A percentile compares a stretch with the other conserved stretches of the same genome.
phyloP scores from a whole-genome alignment of 2,329 filamentous ascomycete species.

The Monosporascus sp. region DNA sequence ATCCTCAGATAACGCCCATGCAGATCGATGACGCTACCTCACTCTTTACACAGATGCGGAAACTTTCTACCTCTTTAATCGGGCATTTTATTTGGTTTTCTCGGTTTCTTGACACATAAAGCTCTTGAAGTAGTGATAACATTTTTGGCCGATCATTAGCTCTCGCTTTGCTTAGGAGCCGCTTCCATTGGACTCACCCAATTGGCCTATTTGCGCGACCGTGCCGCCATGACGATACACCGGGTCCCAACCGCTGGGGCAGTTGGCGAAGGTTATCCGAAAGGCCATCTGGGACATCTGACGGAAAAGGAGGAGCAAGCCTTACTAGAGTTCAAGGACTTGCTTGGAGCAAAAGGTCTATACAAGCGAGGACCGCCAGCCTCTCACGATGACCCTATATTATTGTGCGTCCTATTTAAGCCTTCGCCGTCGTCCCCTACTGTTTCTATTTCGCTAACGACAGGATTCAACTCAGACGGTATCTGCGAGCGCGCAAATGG shows the following conservation, averaged over 20 bases:
- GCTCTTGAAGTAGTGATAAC: no score
- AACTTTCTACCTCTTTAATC: no score
- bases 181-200: not conserved
- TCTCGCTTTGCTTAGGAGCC: no score
- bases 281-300: slow-evolving; percentile 78
- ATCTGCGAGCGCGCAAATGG: slow-evolving; percentile 80
- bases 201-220: not conserved
- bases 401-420: slow-evolving; percentile 53
- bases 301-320: slow-evolving; percentile 62
- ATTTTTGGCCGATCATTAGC: no score
- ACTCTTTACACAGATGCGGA: no score
- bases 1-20: no score
- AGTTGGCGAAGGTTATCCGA: slow-evolving; percentile 53
- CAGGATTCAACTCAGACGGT: slow-evolving; percentile 54
- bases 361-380: slow-evolving; percentile 52
- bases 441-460: slow-evolving; percentile 6
- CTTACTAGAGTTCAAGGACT: slow-evolving; percentile 66
- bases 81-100: no score
- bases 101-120: no score
- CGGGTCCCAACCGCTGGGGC: slow-evolving; percentile 27
- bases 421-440: not conserved
- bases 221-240: slow-evolving; percentile 17
- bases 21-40: no score
- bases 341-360: slow-evolving; percentile 60
- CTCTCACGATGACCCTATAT: slow-evolving; percentile 68